Conservation (phyloP, 2,329 filamentous ascomycete species). For the Scleromitrula shiraiana region DNA sequence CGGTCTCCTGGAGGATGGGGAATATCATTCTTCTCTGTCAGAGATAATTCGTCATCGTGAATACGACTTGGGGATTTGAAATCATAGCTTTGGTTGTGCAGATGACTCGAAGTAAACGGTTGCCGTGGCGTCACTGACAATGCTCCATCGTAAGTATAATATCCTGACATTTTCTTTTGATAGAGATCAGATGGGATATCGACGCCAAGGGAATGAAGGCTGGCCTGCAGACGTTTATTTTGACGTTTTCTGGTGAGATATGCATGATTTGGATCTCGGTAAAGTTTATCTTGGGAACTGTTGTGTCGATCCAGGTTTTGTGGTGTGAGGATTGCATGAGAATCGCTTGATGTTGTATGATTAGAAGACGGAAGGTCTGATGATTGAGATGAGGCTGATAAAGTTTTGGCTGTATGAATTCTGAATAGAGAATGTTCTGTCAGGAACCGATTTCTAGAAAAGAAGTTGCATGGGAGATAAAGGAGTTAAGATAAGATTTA, state of each 20-base stretch:
- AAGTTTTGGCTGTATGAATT: not conserved
- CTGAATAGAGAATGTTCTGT: not conserved
- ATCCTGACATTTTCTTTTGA: not conserved
- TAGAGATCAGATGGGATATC: conserved; percentile 1
- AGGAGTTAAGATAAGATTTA: not conserved
- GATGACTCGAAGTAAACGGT: not conserved
- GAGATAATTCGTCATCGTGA: no score
- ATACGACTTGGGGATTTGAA: no score
- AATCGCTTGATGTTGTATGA: not conserved
- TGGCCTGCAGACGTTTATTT: not conserved
- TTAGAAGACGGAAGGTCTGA: not conserved
- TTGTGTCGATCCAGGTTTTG: not conserved
- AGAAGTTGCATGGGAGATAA: not conserved
- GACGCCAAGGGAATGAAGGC: conserved; percentile 2
- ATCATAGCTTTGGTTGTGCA: not conserved
- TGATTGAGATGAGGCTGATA: not conserved
- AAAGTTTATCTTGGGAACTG: not conserved
- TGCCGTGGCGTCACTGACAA: not conserved
- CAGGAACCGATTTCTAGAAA: not conserved
- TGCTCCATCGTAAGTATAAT: not conserved
- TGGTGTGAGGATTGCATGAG: not conserved
- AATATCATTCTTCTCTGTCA: no score
- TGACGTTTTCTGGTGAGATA: not conserved
- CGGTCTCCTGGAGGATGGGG: no score
- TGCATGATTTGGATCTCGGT: not conserved